Percentiles rank a stretch among this genome's conserved stretches.
Evolutionary conservation across 345 rosid species (phyloP).

Genomic region (Cochlearia excelsa): DNA sequence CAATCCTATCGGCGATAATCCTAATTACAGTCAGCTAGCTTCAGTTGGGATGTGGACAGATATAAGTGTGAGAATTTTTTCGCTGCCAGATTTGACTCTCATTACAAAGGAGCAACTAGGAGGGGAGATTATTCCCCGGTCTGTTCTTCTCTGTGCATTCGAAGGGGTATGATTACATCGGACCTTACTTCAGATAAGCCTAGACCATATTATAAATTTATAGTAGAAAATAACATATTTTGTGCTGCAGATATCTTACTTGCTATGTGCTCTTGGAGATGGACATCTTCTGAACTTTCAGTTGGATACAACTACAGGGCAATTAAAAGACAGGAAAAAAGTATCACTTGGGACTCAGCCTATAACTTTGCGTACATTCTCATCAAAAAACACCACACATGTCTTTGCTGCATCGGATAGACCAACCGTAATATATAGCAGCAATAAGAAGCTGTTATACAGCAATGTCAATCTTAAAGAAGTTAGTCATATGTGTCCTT

Average conservation of each 20-base stretch:
- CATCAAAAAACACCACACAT: slow-evolving; percentile 84
- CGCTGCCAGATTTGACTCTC: slow-evolving; percentile 82
- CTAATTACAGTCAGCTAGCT: slow-evolving; percentile 81
- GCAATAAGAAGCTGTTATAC: slow-evolving; percentile 90
- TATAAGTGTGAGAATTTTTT: slow-evolving; percentile 83
- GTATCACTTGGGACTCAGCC: slow-evolving; percentile 99
- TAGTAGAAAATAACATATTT: slow-evolving; percentile 21
- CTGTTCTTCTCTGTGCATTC: slow-evolving; percentile 89
- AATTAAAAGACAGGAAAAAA: slow-evolving; percentile 83
- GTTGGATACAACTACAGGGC: slow-evolving; percentile 76
- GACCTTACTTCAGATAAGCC: slow-evolving; percentile 17
- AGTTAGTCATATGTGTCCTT: slow-evolving; percentile 98
- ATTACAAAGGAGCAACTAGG: slow-evolving; percentile 88
- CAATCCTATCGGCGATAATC: slow-evolving; percentile 82
- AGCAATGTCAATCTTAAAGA: slow-evolving; percentile 97
- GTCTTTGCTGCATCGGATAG: slow-evolving; percentile 97
- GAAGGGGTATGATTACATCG: slow-evolving; percentile 74
- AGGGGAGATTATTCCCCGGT: slow-evolving; percentile 96
- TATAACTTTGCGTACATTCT: slow-evolving; percentile 90
- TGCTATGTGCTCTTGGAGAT: slow-evolving; percentile 98
- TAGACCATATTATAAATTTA: not conserved
- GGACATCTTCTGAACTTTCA: slow-evolving; percentile 91
- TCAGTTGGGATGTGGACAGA: slow-evolving; percentile 99
- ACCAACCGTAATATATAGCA: slow-evolving; percentile 95
- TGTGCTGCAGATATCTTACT: slow-evolving; percentile 71